These are phyloP conservation scores for Penicillium chermesinum DNA, from an alignment of 495 filamentous ascomycete genomes.

Conservation along the genomic window DNA sequence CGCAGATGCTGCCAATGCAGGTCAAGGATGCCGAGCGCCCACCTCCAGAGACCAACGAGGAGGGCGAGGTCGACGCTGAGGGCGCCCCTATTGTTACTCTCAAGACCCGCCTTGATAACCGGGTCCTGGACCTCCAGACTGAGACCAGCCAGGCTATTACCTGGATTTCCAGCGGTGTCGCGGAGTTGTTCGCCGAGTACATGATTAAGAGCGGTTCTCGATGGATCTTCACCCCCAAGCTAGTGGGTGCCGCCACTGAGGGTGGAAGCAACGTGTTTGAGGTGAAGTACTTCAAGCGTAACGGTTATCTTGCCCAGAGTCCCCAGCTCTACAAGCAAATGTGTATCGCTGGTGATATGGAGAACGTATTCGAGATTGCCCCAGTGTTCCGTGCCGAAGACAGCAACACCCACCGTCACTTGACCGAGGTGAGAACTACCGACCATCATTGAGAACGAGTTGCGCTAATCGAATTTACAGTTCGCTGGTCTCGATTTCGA, in stretches of 20 bases:
- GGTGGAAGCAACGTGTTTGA: conserved; percentile 92
- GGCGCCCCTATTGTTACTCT: conserved; percentile 62
- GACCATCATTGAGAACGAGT: background rate
- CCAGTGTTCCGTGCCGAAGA: conserved; percentile 97
- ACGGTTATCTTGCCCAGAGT: conserved; percentile 84
- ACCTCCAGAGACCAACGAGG: conserved; percentile 43
- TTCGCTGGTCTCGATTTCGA: conserved; percentile 97
- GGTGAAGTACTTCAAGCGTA: conserved; percentile 82
- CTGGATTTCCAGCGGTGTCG: conserved; percentile 74
- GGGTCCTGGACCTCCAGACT: conserved; percentile 83
- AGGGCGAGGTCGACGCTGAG: conserved; percentile 42
- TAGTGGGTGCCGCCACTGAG: conserved; percentile 87
- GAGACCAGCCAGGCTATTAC: conserved; percentile 84
- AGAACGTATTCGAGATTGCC: conserved; percentile 83
- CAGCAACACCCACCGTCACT: conserved; percentile 90
- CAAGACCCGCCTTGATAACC: conserved; percentile 79
- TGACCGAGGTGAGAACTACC: conserved; percentile 64
- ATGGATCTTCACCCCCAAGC: conserved; percentile 83
- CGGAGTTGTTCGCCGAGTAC: conserved; percentile 74
- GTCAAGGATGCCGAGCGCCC: conserved; percentile 57
- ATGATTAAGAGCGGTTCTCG: conserved; percentile 71
- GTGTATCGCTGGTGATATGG: conserved; percentile 86
- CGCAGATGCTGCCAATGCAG: conserved; percentile 65
- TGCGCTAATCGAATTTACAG: conserved; percentile 21
- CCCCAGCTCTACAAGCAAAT: conserved; percentile 97